Conservation (phyloP, 208 protist species). For the Trypanosomatidae sp. region DNA sequence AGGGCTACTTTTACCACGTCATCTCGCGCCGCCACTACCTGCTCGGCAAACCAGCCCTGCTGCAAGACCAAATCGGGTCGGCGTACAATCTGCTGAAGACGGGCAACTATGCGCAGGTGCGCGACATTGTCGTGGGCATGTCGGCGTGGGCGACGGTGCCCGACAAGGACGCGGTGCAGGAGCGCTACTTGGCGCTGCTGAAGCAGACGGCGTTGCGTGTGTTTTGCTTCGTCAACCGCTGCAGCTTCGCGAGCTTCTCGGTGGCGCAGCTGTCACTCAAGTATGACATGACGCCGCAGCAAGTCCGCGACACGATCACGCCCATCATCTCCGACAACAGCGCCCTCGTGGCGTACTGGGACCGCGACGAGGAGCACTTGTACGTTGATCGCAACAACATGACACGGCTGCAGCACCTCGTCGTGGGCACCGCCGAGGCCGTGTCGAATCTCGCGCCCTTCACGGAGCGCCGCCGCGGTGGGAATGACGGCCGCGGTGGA, state of each 20-base stretch:
- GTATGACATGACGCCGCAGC: conserved; percentile 50
- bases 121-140: conserved; percentile 50
- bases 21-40: conserved; percentile 30
- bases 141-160: conserved; percentile 38
- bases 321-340: conserved; percentile 58
- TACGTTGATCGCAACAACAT: conserved; percentile 69
- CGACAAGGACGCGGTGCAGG: conserved; percentile 25
- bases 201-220: conserved; percentile 65
- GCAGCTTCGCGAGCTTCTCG: conserved; percentile 67
- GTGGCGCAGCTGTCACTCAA: conserved; percentile 59
- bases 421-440: conserved; percentile 47
- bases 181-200: conserved; percentile 29
- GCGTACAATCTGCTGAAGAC: conserved; percentile 54
- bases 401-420: conserved; percentile 71
- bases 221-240: conserved; percentile 65
- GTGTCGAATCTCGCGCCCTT: conserved; percentile 49
- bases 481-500: conserved; percentile 19
- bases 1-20: conserved; percentile 56
- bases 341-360: conserved; percentile 71
- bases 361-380: conserved; percentile 68
- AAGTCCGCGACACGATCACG: conserved; percentile 51
- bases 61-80: conserved; percentile 44
- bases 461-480: conserved; percentile 38
- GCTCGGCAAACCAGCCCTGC: conserved; percentile 38
- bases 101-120: conserved; percentile 49